These are phyloP conservation scores for Epithele typhae DNA, from an alignment of 768 basidiomycete species.

Conservation along the genomic window DNA sequence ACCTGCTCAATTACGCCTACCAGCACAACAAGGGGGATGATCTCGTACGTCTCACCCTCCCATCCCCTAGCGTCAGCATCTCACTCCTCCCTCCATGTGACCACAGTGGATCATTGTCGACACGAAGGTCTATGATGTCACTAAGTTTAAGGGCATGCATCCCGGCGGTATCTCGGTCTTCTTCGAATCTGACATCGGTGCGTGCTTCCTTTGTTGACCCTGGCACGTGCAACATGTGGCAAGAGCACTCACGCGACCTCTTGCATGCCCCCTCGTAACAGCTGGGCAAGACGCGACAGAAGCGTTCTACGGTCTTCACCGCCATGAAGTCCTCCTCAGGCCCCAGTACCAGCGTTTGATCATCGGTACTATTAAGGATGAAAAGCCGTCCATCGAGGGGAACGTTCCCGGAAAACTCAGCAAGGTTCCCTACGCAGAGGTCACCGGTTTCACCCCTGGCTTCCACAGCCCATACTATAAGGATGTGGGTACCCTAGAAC, in stretches of 20 bases:
- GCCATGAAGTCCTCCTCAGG: constrained; percentile 74
- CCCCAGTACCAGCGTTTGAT: constrained; percentile 72
- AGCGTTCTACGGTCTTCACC: constrained; percentile 84
- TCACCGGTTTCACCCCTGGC: constrained; percentile 71
- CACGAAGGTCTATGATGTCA: constrained; percentile 78
- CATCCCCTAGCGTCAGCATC: neutral
- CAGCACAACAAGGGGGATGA: constrained; percentile 79
- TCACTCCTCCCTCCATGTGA: neutral
- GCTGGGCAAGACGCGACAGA: constrained; percentile 88
- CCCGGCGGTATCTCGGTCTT: constrained; percentile 81
- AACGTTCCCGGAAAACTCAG: constrained; percentile 57
- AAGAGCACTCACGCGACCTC: neutral
- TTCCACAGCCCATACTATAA: constrained; percentile 77
- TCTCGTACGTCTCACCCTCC: constrained; percentile 41
- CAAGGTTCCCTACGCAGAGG: constrained; percentile 83
- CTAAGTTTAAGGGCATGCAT: constrained; percentile 75
- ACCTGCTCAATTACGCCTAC: neutral
- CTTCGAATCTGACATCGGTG: constrained; percentile 73
- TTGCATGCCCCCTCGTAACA: constrained; percentile 24
- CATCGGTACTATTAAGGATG: constrained; percentile 68
- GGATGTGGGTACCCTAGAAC: constrained; percentile 40
- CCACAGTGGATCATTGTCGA: constrained; percentile 80
- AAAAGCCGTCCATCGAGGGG: constrained; percentile 48
- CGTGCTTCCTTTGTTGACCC: constrained; percentile 20
- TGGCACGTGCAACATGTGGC: neutral